Conservation (phyloP, 352 stramenopile species). For the Phytophthora niederhauseri region DNA sequence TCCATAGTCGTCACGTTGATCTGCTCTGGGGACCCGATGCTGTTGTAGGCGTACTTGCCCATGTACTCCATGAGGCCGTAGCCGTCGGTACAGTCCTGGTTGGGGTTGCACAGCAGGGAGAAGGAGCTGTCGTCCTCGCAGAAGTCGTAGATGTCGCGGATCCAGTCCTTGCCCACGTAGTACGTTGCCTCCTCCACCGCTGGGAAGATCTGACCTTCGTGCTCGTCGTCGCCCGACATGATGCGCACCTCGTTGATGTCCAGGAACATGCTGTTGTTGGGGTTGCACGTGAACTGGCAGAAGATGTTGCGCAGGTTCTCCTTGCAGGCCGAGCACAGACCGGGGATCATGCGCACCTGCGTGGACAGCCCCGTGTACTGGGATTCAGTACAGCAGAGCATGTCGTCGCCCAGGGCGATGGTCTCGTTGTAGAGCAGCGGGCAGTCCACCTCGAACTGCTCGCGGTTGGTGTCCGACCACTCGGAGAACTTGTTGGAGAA, state of each 20-base stretch:
- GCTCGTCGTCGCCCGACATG: constrained; percentile 50
- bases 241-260: constrained; percentile 61
- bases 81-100: constrained; percentile 56
- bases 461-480: constrained; percentile 56
- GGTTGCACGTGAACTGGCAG: constrained; percentile 69
- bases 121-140: constrained; percentile 64
- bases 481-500: constrained; percentile 71
- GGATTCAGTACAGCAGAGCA: constrained; percentile 65
- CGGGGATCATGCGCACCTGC: constrained; percentile 65
- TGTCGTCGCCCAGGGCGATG: constrained; percentile 50
- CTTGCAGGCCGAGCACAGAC: constrained; percentile 63
- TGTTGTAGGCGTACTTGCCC: constrained; percentile 68
- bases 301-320: constrained; percentile 72
- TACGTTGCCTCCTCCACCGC: constrained; percentile 64
- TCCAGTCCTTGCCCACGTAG: constrained; percentile 68
- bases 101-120: constrained; percentile 60
- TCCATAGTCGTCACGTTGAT: constrained; percentile 66
- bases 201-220: constrained; percentile 44
- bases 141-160: constrained; percentile 72
- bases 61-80: constrained; percentile 65
- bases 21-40: constrained; percentile 61
- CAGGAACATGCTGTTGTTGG: constrained; percentile 72
- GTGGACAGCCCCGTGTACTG: constrained; percentile 61
- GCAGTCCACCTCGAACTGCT: constrained; percentile 68
- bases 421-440: constrained; percentile 65